Conservation (phyloP, 1,284 basidiomycete genomes). For the Cutaneotrichosporon cyanovorans region DNA sequence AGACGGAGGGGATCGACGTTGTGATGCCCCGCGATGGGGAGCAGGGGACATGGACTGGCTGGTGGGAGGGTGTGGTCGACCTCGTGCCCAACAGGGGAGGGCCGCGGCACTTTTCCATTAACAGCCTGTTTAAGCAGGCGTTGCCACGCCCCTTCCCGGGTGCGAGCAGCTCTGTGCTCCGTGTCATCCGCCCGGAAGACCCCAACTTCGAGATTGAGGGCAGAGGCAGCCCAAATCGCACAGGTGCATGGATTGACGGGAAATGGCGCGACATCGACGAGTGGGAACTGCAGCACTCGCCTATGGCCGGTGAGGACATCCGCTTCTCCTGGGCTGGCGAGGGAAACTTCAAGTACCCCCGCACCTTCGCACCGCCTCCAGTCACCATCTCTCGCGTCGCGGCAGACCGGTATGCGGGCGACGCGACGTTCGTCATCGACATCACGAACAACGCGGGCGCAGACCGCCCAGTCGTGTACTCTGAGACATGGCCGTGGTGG, state of each 20-base stretch:
- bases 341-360: slow-evolving; percentile 39
- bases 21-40: slow-evolving; percentile 29
- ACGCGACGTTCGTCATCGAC: slow-evolving; percentile 61
- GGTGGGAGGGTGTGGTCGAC: slow-evolving; percentile 75
- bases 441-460: slow-evolving; percentile 59
- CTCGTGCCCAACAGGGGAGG: slow-evolving; percentile 55
- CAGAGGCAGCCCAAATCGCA: neutral
- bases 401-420: slow-evolving; percentile 67
- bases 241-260: slow-evolving; percentile 30
- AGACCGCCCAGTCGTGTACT: slow-evolving; percentile 59
- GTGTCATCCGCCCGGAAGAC: slow-evolving; percentile 26
- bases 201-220: neutral
- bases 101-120: slow-evolving; percentile 68
- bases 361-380: slow-evolving; percentile 43
- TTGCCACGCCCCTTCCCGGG: slow-evolving; percentile 54
- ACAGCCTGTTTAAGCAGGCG: slow-evolving; percentile 61
- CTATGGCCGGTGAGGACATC: slow-evolving; percentile 24
- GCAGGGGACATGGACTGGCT: slow-evolving; percentile 55
- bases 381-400: slow-evolving; percentile 65
- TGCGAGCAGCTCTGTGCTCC: slow-evolving; percentile 50
- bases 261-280: slow-evolving; percentile 43
- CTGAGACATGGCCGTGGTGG: slow-evolving; percentile 91
- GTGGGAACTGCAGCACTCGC: slow-evolving; percentile 25
- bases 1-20: slow-evolving; percentile 41
- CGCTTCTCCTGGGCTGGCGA: slow-evolving; percentile 46